A percentile compares a stretch with the other conserved stretches of the same genome.
Evolutionary conservation across 768 basidiomycete genomes (phyloP).

Genomic region (Lyophyllum atratum): DNA sequence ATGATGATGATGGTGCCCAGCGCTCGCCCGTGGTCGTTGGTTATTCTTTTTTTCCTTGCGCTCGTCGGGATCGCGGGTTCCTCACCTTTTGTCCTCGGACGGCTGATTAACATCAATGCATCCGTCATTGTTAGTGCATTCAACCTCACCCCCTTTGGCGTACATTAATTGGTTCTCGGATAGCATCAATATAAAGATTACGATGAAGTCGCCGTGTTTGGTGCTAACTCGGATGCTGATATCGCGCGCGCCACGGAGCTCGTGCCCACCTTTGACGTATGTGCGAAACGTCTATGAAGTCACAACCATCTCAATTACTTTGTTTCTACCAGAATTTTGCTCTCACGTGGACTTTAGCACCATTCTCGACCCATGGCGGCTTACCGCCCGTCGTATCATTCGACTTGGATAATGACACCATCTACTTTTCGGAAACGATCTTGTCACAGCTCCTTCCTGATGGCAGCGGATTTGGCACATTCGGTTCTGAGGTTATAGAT

Average conservation of each 20-base stretch:
- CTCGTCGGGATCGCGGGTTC: slow-evolving; percentile 26
- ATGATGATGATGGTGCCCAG: slow-evolving; percentile 19
- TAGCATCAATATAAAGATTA: slow-evolving; percentile 36
- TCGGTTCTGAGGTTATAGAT: slow-evolving; percentile 25
- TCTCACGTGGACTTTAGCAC: slow-evolving; percentile 41
- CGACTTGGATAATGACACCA: slow-evolving; percentile 29
- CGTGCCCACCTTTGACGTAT: slow-evolving; percentile 28
- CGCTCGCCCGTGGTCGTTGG: slow-evolving; percentile 37
- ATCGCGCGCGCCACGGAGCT: slow-evolving; percentile 30
- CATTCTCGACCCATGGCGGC: slow-evolving; percentile 35
- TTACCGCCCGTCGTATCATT: slow-evolving; percentile 36
- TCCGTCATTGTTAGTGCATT: slow-evolving; percentile 26
- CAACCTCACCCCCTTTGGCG: background rate
- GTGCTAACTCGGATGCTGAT: slow-evolving; percentile 34
- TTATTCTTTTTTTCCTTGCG: slow-evolving; percentile 37
- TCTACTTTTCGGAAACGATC: slow-evolving; percentile 40
- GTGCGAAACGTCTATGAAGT: background rate
- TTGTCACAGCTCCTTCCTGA: slow-evolving; percentile 32
- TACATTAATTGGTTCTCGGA: background rate
- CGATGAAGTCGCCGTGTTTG: slow-evolving; percentile 35
- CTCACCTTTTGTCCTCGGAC: slow-evolving; percentile 38
- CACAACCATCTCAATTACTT: background rate
- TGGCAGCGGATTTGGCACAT: slow-evolving; percentile 41
- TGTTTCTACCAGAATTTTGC: slow-evolving; percentile 27
- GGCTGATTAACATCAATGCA: slow-evolving; percentile 35